A percentile compares a stretch with the other conserved stretches of the same genome.
These are phyloP conservation scores for Leishmania braziliensis DNA, from an alignment of 208 protist species.

Conservation along the genomic window DNA sequence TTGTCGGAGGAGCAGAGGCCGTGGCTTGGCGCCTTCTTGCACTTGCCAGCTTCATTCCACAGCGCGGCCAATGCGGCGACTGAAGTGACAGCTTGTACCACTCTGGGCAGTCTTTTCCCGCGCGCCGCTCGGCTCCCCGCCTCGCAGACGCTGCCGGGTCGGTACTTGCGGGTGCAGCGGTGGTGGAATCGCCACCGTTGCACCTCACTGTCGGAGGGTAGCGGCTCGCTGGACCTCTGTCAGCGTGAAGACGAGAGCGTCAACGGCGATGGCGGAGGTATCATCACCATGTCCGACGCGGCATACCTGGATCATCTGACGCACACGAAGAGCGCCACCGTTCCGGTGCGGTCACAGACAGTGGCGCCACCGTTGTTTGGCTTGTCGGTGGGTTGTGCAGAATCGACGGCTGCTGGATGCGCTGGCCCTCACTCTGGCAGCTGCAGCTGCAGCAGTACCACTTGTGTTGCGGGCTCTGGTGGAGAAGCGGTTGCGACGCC, in stretches of 20 bases:
- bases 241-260: neutral
- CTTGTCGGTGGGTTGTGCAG: neutral
- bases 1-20: neutral
- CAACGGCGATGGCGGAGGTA: neutral
- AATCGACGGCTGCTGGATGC: neutral
- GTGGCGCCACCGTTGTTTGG: conserved; percentile 9
- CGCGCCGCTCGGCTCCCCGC: neutral
- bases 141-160: conserved; percentile 1
- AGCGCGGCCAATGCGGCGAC: neutral
- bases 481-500: neutral
- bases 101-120: neutral
- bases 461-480: neutral
- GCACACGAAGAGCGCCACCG: neutral
- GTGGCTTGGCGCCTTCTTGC: neutral
- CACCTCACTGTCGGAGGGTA: conserved; percentile 11
- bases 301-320: neutral
- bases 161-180: conserved; percentile 10
- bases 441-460: neutral
- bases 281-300: neutral
- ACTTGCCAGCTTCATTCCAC: neutral
- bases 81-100: neutral
- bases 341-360: neutral
- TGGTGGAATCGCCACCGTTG: conserved; percentile 27
- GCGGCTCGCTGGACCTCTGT: neutral
- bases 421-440: neutral